Percentiles rank a stretch among this genome's conserved stretches.
Evolutionary conservation across 2,329 filamentous ascomycete genomes (phyloP).

Genomic region (Cercospora janseana): DNA sequence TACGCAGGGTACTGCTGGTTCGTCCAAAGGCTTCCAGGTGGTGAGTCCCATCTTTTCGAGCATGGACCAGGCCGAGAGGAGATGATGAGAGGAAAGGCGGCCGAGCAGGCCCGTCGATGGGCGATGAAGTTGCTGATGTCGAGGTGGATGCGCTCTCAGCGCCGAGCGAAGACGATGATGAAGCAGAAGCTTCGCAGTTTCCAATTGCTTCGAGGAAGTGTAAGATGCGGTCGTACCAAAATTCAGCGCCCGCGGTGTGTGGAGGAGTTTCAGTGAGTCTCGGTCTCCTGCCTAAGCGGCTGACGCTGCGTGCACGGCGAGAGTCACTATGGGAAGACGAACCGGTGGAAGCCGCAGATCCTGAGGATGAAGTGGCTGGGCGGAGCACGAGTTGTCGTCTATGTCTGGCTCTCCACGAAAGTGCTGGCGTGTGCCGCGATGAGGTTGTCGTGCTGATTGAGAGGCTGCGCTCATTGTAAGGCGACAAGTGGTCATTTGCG

Average conservation of each 20-base stretch:
- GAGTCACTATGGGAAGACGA: neutral
- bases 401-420: neutral
- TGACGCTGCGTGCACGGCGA: neutral
- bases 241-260: neutral
- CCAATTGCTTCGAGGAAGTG: constrained; percentile 2
- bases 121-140: neutral
- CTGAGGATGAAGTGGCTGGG: neutral
- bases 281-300: neutral
- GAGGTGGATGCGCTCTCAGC: too few species aligned
- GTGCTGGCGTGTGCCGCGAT: neutral
- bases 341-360: neutral
- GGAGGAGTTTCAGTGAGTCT: neutral
- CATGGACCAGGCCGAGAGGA: neutral
- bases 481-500: neutral
- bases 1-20: neutral
- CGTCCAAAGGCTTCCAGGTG: neutral
- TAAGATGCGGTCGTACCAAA: neutral
- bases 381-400: neutral
- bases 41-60: neutral
- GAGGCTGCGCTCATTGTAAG: neutral
- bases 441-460: neutral
- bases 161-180: too few species aligned
- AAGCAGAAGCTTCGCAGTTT: too few species aligned
- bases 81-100: neutral
- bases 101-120: neutral